phyloP scores from a whole-genome alignment of 768 basidiomycete genomes.

The Podaxis rugospora region DNA sequence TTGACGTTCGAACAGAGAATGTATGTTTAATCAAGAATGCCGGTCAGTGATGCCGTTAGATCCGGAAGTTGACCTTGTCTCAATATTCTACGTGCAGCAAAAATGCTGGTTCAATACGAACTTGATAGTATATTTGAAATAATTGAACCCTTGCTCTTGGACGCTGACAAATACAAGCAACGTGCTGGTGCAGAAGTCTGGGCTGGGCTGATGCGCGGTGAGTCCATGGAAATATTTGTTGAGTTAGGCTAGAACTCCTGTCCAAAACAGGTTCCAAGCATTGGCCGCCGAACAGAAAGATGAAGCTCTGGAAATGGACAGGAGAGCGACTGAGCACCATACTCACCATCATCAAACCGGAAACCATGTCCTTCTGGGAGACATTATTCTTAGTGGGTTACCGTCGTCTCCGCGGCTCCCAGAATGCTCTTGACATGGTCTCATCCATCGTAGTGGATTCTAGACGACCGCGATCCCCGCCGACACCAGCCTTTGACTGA shows the following conservation, averaged over 20 bases:
- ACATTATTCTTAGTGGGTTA: slow-evolving; percentile 49
- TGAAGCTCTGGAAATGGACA: slow-evolving; percentile 73
- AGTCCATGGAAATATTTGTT: slow-evolving; percentile 11
- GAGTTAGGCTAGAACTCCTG: neutral
- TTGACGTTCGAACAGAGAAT: slow-evolving; percentile 56
- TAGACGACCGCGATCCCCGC: slow-evolving; percentile 76
- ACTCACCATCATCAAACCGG: slow-evolving; percentile 76
- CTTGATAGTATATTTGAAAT: slow-evolving; percentile 49
- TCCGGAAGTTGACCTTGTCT: neutral
- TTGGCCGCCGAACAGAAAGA: slow-evolving; percentile 56
- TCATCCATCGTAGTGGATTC: slow-evolving; percentile 31
- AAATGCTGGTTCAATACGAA: slow-evolving; percentile 52
- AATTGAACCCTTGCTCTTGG: slow-evolving; percentile 59
- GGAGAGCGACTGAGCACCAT: slow-evolving; percentile 55
- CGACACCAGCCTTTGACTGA: slow-evolving; percentile 67
- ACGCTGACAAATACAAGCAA: slow-evolving; percentile 80
- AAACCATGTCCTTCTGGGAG: slow-evolving; percentile 78
- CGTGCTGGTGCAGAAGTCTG: slow-evolving; percentile 67
- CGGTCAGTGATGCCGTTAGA: slow-evolving; percentile 19
- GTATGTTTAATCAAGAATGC: slow-evolving; percentile 36
- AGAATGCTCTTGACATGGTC: neutral
- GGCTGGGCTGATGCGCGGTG: slow-evolving; percentile 72
- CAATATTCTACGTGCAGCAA: slow-evolving; percentile 38
- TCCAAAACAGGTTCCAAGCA: slow-evolving; percentile 67
- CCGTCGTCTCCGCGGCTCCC: neutral